Evolutionary conservation across 2,329 filamentous ascomycete genomes (phyloP), one percentile per base, ranked within the genome.

Genomic region (Ophiocordyceps camponoti-rufipedis): DNA sequence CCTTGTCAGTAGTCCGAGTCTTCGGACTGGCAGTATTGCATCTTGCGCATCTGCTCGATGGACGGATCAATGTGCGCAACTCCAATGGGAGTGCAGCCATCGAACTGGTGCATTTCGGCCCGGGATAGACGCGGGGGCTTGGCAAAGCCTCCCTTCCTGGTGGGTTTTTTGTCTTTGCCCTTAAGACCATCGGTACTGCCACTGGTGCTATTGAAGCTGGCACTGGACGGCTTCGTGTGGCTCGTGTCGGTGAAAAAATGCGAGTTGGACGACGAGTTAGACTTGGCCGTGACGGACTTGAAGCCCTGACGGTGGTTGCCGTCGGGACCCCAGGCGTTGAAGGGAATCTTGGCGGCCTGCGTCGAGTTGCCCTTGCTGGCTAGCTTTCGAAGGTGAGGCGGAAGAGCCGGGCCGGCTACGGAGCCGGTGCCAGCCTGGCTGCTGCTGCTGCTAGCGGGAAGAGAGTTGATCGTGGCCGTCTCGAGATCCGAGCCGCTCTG

Each of bases 281-380:
- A 57, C 18, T 43, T 41, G 3, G 49, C 42, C 0, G 59, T 58
- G 2, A 51, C 48, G 0, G 50, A 45, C 46, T 61, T 62, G 38
- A 48, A 28, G 1, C 23, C 46, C 3, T 43, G 42, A 28, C 60
- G 48, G 5, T 46, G 51, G 1, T 46, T 48, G 0, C 61, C 61
- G 5, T 38, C 45, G 1, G 52, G 16, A 10, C 59, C 58, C 59
- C 60, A 64, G 2, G 57, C 58, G 28, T 60, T 62, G 50, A 49
- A 62, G 0, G 41, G 29, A 0, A 54, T 42, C 45, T 46, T 28
- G 52, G 48, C 50, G 1, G 54, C 53, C 10, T 56, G 13, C 1
- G 58, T 60, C 0, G 56, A 59, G 18, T 52, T 58, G 3, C 41
- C 28, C 2, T 14, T 28, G 9, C 5, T 16, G 18, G 29, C 13